Evolutionary conservation across 2,329 filamentous ascomycete genomes (phyloP).

Genomic region (Epicoccum sorghinum): DNA sequence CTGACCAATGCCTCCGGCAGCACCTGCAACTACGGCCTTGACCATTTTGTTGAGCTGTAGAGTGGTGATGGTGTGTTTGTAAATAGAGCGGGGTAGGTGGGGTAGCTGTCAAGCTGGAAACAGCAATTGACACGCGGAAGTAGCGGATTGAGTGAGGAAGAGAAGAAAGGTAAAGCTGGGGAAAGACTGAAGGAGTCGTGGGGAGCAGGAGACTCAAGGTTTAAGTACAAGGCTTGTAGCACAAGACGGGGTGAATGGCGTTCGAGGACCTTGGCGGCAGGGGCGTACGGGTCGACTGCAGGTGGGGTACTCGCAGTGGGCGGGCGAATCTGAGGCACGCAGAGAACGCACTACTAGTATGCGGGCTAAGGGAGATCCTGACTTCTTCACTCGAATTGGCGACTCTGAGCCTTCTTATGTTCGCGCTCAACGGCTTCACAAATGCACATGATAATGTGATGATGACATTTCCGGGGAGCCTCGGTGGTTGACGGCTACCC

Average conservation of each 20-base stretch:
- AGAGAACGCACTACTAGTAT: constrained; percentile 11
- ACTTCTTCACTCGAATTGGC: constrained; percentile 3
- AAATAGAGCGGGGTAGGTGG: constrained; percentile 24
- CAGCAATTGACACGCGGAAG: constrained; percentile 25
- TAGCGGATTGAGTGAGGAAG: constrained; percentile 1
- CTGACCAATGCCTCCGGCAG: constrained; percentile 98
- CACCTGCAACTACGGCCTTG: constrained; percentile 77
- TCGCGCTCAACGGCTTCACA: not conserved
- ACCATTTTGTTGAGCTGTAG: constrained; percentile 44
- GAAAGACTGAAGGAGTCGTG: constrained; percentile 17
- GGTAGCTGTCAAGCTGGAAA: constrained; percentile 2
- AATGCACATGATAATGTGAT: constrained; percentile 20
- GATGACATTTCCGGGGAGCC: constrained; percentile 25
- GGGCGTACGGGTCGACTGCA: constrained; percentile 32
- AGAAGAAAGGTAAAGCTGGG: constrained; percentile 8
- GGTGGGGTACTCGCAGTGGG: constrained; percentile 22
- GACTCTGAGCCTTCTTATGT: constrained; percentile 4
- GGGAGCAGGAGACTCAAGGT: constrained; percentile 24
- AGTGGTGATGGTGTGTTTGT: constrained; percentile 15
- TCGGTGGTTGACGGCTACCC: constrained; percentile 25
- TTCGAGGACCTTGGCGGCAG: constrained; percentile 16
- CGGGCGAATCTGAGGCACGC: constrained; percentile 17
- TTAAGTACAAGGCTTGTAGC: constrained; percentile 35
- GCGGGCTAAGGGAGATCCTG: constrained; percentile 14
- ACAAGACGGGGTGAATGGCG: constrained; percentile 30